Conservation (phyloP, 257 asterid genomes). For the Leonotis leonurus region DNA sequence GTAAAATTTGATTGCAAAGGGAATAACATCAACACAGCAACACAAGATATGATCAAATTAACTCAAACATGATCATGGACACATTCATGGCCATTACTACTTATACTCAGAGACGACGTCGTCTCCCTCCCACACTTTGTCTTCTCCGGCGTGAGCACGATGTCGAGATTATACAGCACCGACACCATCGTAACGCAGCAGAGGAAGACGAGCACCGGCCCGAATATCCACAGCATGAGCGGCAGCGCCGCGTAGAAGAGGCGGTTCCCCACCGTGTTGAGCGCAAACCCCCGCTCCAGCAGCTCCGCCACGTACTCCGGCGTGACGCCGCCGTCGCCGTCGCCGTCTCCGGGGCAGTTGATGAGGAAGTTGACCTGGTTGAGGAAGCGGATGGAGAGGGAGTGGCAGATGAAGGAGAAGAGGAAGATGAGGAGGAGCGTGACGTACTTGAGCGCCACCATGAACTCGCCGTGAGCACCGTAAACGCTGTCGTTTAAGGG, state of each 20-base stretch:
- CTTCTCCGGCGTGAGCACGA: slow-evolving; percentile 34
- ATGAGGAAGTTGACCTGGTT: slow-evolving; percentile 84
- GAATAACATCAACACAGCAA: no score
- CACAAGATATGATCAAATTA: no score
- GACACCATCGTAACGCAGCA: slow-evolving; percentile 63
- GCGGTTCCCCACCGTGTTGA: slow-evolving; percentile 73
- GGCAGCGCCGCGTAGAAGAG: slow-evolving; percentile 79
- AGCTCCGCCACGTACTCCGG: slow-evolving; percentile 62
- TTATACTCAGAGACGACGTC: no score
- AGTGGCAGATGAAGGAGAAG: slow-evolving; percentile 74
- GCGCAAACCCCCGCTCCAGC: slow-evolving; percentile 53
- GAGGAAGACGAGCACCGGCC: slow-evolving; percentile 72
- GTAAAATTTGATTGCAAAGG: no score
- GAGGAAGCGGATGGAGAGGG: slow-evolving; percentile 71
- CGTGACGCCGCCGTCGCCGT: slow-evolving; percentile 27
- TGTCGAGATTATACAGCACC: slow-evolving; percentile 69
- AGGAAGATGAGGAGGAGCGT: slow-evolving; percentile 54
- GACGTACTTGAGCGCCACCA: slow-evolving; percentile 75
- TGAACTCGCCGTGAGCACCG: slow-evolving; percentile 93
- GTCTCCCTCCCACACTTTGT: slow-evolving; percentile 16
- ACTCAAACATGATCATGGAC: not conserved
- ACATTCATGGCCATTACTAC: not conserved
- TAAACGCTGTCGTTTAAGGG: slow-evolving; percentile 69
- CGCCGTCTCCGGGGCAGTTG: slow-evolving; percentile 53
- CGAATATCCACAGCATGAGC: slow-evolving; percentile 77